These are phyloP conservation scores for Hemisphaericaspora xylanilytica DNA, from an alignment of 1,139 yeast genomes.

Conservation along the genomic window DNA sequence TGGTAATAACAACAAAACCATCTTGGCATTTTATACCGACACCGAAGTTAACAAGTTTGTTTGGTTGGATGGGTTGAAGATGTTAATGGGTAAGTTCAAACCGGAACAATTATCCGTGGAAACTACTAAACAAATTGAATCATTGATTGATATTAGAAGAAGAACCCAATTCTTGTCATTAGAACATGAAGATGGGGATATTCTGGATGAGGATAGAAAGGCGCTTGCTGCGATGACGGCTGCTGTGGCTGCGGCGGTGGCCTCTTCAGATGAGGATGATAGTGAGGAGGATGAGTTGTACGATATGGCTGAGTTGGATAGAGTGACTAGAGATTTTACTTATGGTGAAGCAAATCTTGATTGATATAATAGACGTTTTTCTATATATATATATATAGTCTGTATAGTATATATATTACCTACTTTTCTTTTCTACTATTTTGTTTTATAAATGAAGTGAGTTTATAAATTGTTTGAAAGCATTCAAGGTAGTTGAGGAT, in stretches of 20 bases:
- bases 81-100: conserved; percentile 44
- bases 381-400: too few species aligned
- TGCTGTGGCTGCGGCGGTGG: neutral
- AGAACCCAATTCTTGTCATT: conserved; percentile 64
- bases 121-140: conserved; percentile 56
- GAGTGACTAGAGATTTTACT: conserved; percentile 28
- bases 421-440: too few species aligned
- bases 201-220: neutral
- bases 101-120: conserved; percentile 49
- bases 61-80: conserved; percentile 79
- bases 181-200: conserved; percentile 26
- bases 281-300: conserved; percentile 42
- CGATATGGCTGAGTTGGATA: conserved; percentile 40
- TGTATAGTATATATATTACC: too few species aligned
- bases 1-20: conserved; percentile 38
- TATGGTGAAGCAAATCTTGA: neutral
- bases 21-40: conserved; percentile 65
- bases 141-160: conserved; percentile 57
- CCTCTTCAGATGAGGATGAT: conserved; percentile 15
- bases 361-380: too few species aligned
- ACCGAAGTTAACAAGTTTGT: conserved; percentile 67
- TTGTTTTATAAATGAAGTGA: too few species aligned
- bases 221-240: neutral
- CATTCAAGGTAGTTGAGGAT: too few species aligned
- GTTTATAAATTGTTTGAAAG: too few species aligned